Conservation (phyloP, 495 filamentous ascomycete genomes). For the Neurospora sp. region DNA sequence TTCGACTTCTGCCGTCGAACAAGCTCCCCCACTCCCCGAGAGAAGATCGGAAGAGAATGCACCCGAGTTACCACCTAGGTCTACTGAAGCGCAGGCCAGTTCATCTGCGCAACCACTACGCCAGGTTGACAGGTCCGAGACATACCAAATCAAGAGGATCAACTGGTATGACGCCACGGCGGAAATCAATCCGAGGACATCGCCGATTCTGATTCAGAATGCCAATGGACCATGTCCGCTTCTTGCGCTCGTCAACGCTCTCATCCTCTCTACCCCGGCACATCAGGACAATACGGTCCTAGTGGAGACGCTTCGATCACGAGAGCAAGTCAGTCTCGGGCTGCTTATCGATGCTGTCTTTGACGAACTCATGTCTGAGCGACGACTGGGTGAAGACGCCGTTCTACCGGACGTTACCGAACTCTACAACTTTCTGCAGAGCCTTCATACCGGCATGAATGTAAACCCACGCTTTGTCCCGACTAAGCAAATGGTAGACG, state of each 20-base stretch:
- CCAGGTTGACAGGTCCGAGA: slow-evolving; percentile 30
- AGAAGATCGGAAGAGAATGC: slow-evolving; percentile 11
- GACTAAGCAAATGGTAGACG: slow-evolving; percentile 26
- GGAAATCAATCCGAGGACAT: slow-evolving; percentile 29
- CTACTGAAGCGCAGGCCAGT: slow-evolving; percentile 12
- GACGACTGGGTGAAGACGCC: slow-evolving; percentile 29
- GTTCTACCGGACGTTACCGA: slow-evolving; percentile 75
- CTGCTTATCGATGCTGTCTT: slow-evolving; percentile 79
- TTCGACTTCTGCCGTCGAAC: neutral
- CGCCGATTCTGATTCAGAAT: slow-evolving; percentile 84
- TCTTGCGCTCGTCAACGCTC: slow-evolving; percentile 85
- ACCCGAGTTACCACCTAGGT: slow-evolving; percentile 30
- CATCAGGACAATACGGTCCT: slow-evolving; percentile 53
- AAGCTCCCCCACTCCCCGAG: neutral
- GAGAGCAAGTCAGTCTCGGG: slow-evolving; percentile 81
- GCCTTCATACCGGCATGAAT: slow-evolving; percentile 94
- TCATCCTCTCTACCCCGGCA: slow-evolving; percentile 67
- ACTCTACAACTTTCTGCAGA: slow-evolving; percentile 75
- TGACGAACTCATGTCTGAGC: slow-evolving; percentile 74
- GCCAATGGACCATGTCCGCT: slow-evolving; percentile 90
- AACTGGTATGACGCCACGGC: slow-evolving; percentile 33
- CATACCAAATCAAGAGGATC: slow-evolving; percentile 40
- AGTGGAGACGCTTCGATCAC: slow-evolving; percentile 59
- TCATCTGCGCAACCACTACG: slow-evolving; percentile 27
- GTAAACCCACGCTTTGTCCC: slow-evolving; percentile 84